A percentile compares a stretch with the other conserved stretches of the same genome.
Conservation (phyloP, 805 yeast species). For the Candida hispaniensis region DNA sequence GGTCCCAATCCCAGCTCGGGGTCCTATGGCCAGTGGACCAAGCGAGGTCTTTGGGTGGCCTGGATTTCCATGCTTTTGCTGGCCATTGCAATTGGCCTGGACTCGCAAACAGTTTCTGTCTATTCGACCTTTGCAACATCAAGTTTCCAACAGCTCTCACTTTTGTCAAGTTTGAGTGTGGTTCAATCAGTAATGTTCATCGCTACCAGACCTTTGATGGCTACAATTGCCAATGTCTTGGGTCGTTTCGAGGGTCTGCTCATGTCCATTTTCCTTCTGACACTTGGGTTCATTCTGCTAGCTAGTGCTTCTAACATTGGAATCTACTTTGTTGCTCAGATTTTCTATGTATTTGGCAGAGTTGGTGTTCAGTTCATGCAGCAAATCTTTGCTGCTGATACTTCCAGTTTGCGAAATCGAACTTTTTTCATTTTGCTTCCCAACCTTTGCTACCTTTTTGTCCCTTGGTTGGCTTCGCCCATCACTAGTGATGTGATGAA, state of each 20-base stretch:
- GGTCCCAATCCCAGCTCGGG: too few species aligned
- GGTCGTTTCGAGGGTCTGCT: constrained; percentile 35
- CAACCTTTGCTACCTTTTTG: constrained; percentile 32
- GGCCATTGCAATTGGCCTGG: constrained; percentile 15
- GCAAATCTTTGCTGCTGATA: constrained; percentile 31
- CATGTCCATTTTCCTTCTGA: constrained; percentile 27
- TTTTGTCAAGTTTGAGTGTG: constrained; percentile 33
- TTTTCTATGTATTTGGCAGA: constrained; percentile 32
- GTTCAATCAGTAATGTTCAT: constrained; percentile 34
- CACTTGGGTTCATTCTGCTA: constrained; percentile 31
- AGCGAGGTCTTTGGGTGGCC: constrained; percentile 15
- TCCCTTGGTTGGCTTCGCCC: constrained; percentile 33
- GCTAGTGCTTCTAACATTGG: constrained; percentile 32
- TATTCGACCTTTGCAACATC: constrained; percentile 34
- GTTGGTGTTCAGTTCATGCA: constrained; percentile 32
- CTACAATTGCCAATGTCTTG: constrained; percentile 34
- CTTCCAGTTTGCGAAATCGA: constrained; percentile 33
- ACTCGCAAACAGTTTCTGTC: constrained; percentile 5
- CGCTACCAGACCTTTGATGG: constrained; percentile 33
- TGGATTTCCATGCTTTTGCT: constrained; percentile 16
- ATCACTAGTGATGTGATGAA: constrained; percentile 26
- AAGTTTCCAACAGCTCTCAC: constrained; percentile 32
- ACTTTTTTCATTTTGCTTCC: constrained; percentile 31
- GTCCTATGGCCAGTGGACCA: too few species aligned
- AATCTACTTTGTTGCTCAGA: constrained; percentile 32